Base-by-base conservation (phyloP, 176 grass and related monocot genomes). In the Leersia perrieri region DNA sequence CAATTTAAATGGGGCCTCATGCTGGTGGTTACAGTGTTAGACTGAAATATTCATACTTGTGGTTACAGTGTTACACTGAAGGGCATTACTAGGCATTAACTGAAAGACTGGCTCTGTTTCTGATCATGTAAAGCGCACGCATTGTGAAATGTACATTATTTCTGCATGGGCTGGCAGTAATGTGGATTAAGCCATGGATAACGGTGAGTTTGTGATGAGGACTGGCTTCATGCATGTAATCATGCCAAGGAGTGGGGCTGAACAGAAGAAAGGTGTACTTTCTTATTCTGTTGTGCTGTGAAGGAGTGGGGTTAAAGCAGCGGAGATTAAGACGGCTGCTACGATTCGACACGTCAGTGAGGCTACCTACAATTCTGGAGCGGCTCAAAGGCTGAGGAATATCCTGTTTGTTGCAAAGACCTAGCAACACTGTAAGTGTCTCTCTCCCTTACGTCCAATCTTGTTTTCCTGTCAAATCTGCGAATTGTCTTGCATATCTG, bases 351-450 rank as follows among this genome's bases (percentile, higher is more conserved):
- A 81, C 77, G 55, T 89, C 22, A 13, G 15, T 28, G 33, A 76
- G 27, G 70, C 76, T 89, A 88, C 15, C 45, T 74, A 20, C 33
- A 47, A 68, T 29, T 27, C 11, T n/a, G 69, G 44, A 33, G 72
- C 28, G 33, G 69, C 60, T 49, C 47, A 44, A 65, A 70, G 23
- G 16, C 53, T 0, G 26, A 64, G 64, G 73, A 85, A 85, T 89
- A 71, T 64, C 77, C 87, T 70, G 35, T 66, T 75, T 55, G 70
- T 76, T 81, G 25, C 76, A 27, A 70, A 72, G 58, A 66, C 82
- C 22, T 55, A 40, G 15, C 27, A 16, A 18, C 33, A 31, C 86
- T 8, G 55, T 53, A 14, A 61, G 27, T 41, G n/a, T 23, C 25
- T 53, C 18, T 23, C 25, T 53, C 18, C 20, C 33, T 9, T 12